Base-by-base conservation (phyloP, 1,284 basidiomycete species). In the Ceratobasidium papillatum region DNA sequence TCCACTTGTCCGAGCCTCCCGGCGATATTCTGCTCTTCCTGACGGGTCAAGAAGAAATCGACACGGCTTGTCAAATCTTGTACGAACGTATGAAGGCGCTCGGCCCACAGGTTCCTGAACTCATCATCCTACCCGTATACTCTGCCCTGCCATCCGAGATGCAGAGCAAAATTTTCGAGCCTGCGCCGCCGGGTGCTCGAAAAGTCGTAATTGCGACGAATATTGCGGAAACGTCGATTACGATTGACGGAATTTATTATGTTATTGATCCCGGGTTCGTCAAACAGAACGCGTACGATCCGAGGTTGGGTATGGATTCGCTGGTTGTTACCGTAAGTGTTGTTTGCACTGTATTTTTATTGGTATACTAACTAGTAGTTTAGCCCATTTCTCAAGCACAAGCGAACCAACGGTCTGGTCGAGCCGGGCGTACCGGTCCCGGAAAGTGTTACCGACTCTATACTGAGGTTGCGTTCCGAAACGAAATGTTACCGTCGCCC, bases 141-240 rank as follows among this genome's bases (percentile, higher is more conserved):
- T 99, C 97, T 59, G 95, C 96, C 47, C 88, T 99, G 38, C 97
- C 98, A 5, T 98, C 96, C 11, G 97, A 99, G 82, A 96, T 99
- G 79, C 98, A 99, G 83, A 96, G 95, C 2, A 88, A 94, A 51
- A 98, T 99, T 66, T 99, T 99, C 82, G 98, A 99, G 77, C 96
- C 97, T 0, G 94, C 98, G 0, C 97, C 97, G 14, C 95, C 96
- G 2, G 98, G 97, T 43, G 91, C 96, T 19, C 92, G 98, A 76
- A 99, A 99, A 84, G 95, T 98, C 76, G 95, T 99, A 79, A 93
- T 99, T 77, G 97, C 98, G 3, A 99, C 98, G 38, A 99, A 99
- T 84, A 97, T 99, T 75, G 98, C 98, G 8, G 98, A 99, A 85
- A 99, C 98, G 9, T 96, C 94, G 84, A 87, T 99, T 81, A 99